Conservation (phyloP, 345 rosid species). For the Clarkia xantiana region DNA sequence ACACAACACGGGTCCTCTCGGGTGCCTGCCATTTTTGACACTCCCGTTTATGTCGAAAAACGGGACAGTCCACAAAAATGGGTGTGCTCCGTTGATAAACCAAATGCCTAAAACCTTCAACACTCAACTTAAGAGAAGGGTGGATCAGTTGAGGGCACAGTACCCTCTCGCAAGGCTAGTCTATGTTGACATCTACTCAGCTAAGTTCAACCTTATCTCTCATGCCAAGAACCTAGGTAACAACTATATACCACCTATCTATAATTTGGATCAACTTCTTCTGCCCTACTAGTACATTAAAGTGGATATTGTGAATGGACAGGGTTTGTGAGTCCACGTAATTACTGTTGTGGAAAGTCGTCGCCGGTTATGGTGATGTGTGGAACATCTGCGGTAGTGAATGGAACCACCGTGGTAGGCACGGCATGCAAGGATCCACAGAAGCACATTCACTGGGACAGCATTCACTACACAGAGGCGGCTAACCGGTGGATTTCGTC, state of each 20-base stretch:
- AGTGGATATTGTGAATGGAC: constrained; percentile 5
- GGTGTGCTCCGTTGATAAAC: constrained; percentile 23
- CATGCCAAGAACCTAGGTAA: constrained; percentile 6
- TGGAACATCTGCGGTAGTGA: constrained; percentile 29
- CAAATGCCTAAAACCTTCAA: constrained; percentile 27
- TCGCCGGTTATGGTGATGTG: constrained; percentile 22
- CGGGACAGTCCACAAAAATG: constrained; percentile 21
- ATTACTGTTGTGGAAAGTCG: constrained; percentile 46
- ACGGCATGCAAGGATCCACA: constrained; percentile 35
- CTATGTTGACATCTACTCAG: constrained; percentile 29
- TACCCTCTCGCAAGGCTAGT: constrained; percentile 21
- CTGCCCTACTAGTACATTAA: not conserved
- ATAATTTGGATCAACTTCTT: not conserved
- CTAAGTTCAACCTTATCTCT: constrained; percentile 25
- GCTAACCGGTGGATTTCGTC: constrained; percentile 34
- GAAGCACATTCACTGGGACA: constrained; percentile 56
- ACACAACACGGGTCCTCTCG: constrained; percentile 40
- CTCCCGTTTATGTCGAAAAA: constrained; percentile 9
- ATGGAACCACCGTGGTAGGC: constrained; percentile 46
- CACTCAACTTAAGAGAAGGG: constrained; percentile 19
- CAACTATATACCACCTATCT: too few relatives aligned
- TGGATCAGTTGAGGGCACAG: constrained; percentile 12
- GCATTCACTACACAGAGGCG: constrained; percentile 44
- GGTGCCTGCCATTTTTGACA: constrained; percentile 32
- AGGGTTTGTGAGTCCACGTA: constrained; percentile 55